These are phyloP conservation scores for Candida tammaniensis DNA, from an alignment of 805 yeast species.

Conservation along the genomic window DNA sequence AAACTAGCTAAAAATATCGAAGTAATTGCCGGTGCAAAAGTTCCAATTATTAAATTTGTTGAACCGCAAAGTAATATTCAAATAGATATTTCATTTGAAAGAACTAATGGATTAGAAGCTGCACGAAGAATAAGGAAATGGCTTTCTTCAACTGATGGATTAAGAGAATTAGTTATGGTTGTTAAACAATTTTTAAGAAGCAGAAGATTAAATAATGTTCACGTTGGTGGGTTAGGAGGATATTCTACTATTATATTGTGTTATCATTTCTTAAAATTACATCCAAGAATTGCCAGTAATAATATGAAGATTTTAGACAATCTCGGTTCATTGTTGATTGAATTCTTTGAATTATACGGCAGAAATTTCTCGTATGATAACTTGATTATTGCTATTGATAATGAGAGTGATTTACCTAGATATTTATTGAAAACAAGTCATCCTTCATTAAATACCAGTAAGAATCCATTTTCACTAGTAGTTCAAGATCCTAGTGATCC, in stretches of 20 bases:
- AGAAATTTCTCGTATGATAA: conserved; percentile 81
- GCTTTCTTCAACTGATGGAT: conserved; percentile 70
- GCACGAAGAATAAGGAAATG: conserved; percentile 76
- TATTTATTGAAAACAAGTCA: conserved; percentile 59
- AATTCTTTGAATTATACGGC: conserved; percentile 91
- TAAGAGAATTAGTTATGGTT: conserved; percentile 76
- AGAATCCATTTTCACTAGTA: conserved; percentile 61
- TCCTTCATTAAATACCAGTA: conserved; percentile 43
- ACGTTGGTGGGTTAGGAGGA: conserved; percentile 93
- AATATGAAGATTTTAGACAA: conserved; percentile 69
- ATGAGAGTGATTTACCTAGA: conserved; percentile 49
- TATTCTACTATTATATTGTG: conserved; percentile 88
- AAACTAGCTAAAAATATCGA: conserved; percentile 70
- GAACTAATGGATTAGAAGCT: conserved; percentile 77
- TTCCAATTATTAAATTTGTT: conserved; percentile 89
- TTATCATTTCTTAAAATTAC: conserved; percentile 71
- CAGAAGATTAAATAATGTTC: conserved; percentile 79
- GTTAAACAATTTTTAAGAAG: conserved; percentile 82
- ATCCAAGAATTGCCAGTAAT: conserved; percentile 70
- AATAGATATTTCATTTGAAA: conserved; percentile 87
- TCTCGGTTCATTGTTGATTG: conserved; percentile 81
- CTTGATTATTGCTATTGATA: conserved; percentile 65
- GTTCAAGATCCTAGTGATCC: conserved; percentile 89
- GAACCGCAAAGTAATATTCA: conserved; percentile 70
- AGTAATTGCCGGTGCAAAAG: conserved; percentile 86